Base-by-base conservation (phyloP, 1,139 yeast species). In the Arxiozyma bovina region DNA sequence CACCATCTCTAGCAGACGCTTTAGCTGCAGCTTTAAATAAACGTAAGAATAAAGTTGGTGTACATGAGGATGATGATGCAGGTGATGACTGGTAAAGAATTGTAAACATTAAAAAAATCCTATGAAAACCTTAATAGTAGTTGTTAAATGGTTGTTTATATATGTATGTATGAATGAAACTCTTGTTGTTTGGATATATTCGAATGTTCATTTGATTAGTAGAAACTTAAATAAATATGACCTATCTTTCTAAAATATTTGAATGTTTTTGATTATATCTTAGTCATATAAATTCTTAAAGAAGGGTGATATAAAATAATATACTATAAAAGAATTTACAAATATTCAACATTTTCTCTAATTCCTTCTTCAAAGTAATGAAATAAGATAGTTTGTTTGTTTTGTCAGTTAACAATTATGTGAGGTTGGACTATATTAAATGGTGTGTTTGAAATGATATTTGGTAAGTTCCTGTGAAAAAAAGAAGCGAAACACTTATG, bases 11-110 rank as follows among this genome's bases (percentile, higher is more conserved):
- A 53, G 96, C 96, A 0, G 95, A 87, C 69, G 96, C 96, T 0
- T 74, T 91, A 54, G 91, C 96, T 4, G 87, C 86, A 30, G 98
- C 98, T 1, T 76, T 91, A 61, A 86, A 77, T 62, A 80, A 82
- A 58, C 79, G 98, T 64, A 91, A 91, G 73, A 82, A 79, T 41
- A 89, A 88, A 67, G 96, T 91, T 11, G 81, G 90, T 1, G 82
- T 79, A 43, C 51, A 42, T 49, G 85, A 91, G 63, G 96, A 89
- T 63, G 97, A 91, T 61, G 95, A 88, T 58, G 86, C 83, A 53
- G 82, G 80, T 43, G 87, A 81, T 58, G 87, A 82, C 52, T 81
- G 85, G 85, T 81, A 70, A 48, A 8, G 18, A 18, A 30, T 42
- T 42, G 22, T 42, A 42, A 42, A 42, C 22, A 8, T 34, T 34